These are phyloP conservation scores for Penicillium waksmanii DNA, from an alignment of 495 filamentous ascomycete genomes.

Conservation along the genomic window DNA sequence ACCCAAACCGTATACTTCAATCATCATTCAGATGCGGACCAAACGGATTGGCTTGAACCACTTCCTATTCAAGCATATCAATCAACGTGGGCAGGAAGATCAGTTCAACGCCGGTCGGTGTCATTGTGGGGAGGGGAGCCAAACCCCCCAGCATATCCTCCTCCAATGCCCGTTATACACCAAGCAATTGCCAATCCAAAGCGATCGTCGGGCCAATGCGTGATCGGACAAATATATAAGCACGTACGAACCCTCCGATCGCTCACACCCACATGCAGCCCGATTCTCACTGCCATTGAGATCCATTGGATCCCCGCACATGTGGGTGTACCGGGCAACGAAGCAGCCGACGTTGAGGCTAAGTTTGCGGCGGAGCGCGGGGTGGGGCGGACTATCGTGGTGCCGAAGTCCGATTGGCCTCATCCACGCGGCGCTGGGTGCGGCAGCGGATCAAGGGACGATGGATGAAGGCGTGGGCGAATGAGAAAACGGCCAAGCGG, in stretches of 20 bases:
- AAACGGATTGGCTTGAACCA: not conserved
- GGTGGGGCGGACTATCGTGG: not conserved
- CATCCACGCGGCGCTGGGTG: not conserved
- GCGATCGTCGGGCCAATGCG: conserved; percentile 15
- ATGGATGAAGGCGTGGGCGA: not conserved
- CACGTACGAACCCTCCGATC: conserved; percentile 9
- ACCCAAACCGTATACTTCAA: not conserved
- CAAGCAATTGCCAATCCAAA: conserved; percentile 12
- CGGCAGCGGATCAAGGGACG: not conserved
- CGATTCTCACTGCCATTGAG: not conserved
- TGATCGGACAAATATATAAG: not conserved
- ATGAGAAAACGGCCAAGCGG: not conserved
- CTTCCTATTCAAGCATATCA: not conserved
- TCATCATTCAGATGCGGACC: not conserved
- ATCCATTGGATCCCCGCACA: conserved; percentile 32
- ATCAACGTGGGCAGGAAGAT: not conserved
- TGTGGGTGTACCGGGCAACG: conserved; percentile 29
- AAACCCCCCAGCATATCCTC: not conserved
- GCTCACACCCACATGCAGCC: not conserved
- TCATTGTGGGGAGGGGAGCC: not conserved
- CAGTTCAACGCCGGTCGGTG: not conserved
- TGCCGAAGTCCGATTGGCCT: not conserved
- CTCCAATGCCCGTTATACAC: not conserved
- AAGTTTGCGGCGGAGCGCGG: not conserved
- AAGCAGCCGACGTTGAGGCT: conserved; percentile 24